Percentiles rank a stretch among this genome's conserved stretches.
These are phyloP conservation scores for Fraxinus quadrangulata DNA, from an alignment of 257 asterid genomes.

Conservation along the genomic window DNA sequence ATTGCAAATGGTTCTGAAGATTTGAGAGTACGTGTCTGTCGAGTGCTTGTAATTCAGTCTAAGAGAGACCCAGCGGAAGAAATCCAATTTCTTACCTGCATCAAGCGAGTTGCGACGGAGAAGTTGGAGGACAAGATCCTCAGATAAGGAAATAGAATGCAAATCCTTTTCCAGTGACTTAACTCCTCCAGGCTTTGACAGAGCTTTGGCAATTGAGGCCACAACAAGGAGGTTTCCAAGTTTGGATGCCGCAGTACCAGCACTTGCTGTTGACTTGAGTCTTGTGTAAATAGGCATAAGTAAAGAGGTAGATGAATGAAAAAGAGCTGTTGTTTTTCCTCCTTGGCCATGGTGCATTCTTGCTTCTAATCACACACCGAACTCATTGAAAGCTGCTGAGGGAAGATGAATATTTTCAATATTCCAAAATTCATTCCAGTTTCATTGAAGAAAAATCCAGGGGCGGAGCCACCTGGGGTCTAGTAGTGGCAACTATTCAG, in stretches of 20 bases:
- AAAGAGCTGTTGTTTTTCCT: slow-evolving; percentile 17
- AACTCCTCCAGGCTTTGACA: slow-evolving; percentile 66
- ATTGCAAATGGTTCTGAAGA: slow-evolving; percentile 53
- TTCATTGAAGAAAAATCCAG: neutral
- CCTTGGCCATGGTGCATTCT: slow-evolving; percentile 44
- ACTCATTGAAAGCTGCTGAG: neutral
- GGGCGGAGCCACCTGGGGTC: too few relatives aligned
- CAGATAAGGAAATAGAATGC: slow-evolving; percentile 49
- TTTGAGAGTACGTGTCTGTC: slow-evolving; percentile 56
- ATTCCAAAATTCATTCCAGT: neutral
- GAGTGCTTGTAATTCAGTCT: slow-evolving; percentile 72
- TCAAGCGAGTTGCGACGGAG: slow-evolving; percentile 64
- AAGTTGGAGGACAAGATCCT: slow-evolving; percentile 62
- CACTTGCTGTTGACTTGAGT: slow-evolving; percentile 21
- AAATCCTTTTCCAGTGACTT: slow-evolving; percentile 46
- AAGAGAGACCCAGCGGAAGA: slow-evolving; percentile 74
- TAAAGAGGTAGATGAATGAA: slow-evolving; percentile 18
- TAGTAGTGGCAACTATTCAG: too few relatives aligned
- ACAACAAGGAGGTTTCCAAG: slow-evolving; percentile 59
- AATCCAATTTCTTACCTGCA: slow-evolving; percentile 55
- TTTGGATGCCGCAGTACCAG: slow-evolving; percentile 28
- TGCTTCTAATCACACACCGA: neutral
- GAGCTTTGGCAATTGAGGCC: slow-evolving; percentile 73
- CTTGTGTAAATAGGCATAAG: slow-evolving; percentile 25
- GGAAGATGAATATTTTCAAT: neutral